phyloP scores from a whole-genome alignment of 768 basidiomycete species.

The Mycena haematopus region DNA sequence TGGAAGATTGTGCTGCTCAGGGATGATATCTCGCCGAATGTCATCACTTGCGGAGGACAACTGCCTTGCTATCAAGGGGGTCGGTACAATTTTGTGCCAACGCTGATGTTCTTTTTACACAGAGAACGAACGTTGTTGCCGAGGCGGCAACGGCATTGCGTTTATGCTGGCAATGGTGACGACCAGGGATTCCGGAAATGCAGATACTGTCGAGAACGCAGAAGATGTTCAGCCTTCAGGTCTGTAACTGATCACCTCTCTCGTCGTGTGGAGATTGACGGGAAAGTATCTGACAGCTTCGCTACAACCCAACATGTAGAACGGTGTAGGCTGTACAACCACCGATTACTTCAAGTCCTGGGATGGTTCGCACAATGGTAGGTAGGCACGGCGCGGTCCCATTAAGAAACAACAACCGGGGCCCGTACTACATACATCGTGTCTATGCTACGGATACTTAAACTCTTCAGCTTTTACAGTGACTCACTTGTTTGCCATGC shows the following conservation, averaged over 20 bases:
- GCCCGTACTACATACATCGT: no score
- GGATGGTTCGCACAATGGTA: constrained; percentile 17
- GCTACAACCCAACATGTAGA: no score
- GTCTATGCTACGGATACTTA: no score
- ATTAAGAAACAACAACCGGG: no score
- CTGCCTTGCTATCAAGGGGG: constrained; percentile 67
- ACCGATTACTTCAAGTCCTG: constrained; percentile 25
- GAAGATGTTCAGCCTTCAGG: constrained; percentile 55
- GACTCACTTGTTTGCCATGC: no score
- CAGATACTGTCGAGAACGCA: constrained; percentile 60
- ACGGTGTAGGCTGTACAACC: constrained; percentile 42
- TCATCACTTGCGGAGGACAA: constrained; percentile 63
- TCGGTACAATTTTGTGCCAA: constrained; percentile 34
- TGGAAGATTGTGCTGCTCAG: neutral
- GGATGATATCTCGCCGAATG: constrained; percentile 33
- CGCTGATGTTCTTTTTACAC: neutral
- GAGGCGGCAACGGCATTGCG: constrained; percentile 67
- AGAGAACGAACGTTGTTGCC: constrained; percentile 62
- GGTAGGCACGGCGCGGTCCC: no score
- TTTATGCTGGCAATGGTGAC: constrained; percentile 39
- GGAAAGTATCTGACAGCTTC: constrained; percentile 39
- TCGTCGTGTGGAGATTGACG: constrained; percentile 2
- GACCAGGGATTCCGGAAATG: neutral
- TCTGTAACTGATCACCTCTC: constrained; percentile 27
- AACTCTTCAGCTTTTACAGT: no score